A percentile compares a stretch with the other conserved stretches of the same genome.
Conservation (phyloP, 768 basidiomycete genomes). For the Boletus subcaerulescens region DNA sequence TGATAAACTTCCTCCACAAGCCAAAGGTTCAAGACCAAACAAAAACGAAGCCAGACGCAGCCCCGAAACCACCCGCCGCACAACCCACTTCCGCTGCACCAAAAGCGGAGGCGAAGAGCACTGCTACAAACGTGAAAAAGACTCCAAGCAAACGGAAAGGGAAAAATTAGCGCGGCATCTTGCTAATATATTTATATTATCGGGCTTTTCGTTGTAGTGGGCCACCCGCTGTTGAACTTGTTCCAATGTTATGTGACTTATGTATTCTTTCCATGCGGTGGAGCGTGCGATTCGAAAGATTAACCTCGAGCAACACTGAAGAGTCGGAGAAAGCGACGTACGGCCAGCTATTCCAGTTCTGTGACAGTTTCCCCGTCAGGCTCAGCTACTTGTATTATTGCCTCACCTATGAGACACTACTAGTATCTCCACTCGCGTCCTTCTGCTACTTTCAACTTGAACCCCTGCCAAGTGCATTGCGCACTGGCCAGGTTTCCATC, state of each 20-base stretch:
- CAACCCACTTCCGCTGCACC: background rate
- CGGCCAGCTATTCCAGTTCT: too few species aligned
- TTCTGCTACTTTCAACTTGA: too few species aligned
- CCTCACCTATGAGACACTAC: too few species aligned
- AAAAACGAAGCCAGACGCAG: constrained; percentile 3
- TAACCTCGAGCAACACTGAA: too few species aligned
- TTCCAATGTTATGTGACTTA: background rate
- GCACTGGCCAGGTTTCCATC: too few species aligned
- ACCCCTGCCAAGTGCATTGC: too few species aligned
- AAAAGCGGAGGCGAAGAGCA: constrained; percentile 15
- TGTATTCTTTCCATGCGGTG: too few species aligned
- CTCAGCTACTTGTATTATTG: too few species aligned
- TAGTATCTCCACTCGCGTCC: too few species aligned
- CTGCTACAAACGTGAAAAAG: constrained; percentile 16
- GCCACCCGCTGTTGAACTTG: background rate
- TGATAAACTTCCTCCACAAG: constrained; percentile 64
- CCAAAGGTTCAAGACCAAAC: constrained; percentile 5
- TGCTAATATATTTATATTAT: background rate
- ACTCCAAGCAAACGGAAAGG: constrained; percentile 29
- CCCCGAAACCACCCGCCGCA: background rate
- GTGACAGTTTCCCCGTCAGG: too few species aligned
- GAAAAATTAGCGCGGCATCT: constrained; percentile 15
- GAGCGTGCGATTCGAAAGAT: too few species aligned
- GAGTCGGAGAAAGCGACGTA: too few species aligned
- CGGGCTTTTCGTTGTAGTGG: background rate